These are phyloP conservation scores for Phtheirospermum japonicum DNA, from an alignment of 257 asterid genomes.

Conservation along the genomic window DNA sequence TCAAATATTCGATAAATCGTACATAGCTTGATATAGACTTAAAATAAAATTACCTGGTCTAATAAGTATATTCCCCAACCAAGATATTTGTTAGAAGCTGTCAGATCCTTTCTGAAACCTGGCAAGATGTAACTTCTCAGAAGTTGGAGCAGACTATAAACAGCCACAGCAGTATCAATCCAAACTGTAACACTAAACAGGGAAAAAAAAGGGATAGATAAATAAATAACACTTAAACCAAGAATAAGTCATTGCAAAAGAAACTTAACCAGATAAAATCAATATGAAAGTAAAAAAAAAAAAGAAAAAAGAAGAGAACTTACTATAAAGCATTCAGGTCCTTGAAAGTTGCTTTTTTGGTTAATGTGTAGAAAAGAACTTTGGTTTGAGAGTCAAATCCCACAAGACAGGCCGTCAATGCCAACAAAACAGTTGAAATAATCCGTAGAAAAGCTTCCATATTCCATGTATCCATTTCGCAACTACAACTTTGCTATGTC, in stretches of 20 bases:
- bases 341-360: conserved; percentile 49
- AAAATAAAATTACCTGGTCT: conserved; percentile 53
- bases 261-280: neutral
- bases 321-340: conserved; percentile 49
- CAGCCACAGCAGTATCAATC: conserved; percentile 56
- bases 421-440: neutral
- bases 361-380: conserved; percentile 32
- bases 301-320: neutral
- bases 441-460: neutral
- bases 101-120: conserved; percentile 27
- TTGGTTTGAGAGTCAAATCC: conserved; percentile 44
- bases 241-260: too few relatives aligned
- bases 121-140: conserved; percentile 33
- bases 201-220: neutral
- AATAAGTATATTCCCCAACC: conserved; percentile 55
- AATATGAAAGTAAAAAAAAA: neutral
- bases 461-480: neutral
- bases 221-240: neutral
- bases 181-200: conserved; percentile 47
- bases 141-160: conserved; percentile 51
- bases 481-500: neutral
- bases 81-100: conserved; percentile 29
- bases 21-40: neutral
- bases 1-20: too few relatives aligned
- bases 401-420: neutral